A percentile compares a stretch with the other conserved stretches of the same genome.
Conservation (phyloP, 306 rosid species). For the Luffa aegyptiaca region DNA sequence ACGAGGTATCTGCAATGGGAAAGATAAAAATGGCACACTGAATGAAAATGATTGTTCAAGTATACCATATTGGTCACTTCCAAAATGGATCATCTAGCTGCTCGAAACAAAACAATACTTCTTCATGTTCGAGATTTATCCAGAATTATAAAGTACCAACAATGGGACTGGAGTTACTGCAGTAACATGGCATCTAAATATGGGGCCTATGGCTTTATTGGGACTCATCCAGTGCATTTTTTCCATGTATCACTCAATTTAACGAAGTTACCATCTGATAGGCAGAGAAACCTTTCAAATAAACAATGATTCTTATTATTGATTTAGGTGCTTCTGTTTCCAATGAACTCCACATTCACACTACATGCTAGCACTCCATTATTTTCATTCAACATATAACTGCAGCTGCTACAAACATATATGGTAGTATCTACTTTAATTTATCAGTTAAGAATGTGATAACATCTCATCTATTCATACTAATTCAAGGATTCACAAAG, state of each 20-base stretch:
- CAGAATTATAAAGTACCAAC: background rate
- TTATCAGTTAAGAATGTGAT: background rate
- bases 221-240: background rate
- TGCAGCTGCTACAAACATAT: background rate
- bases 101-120: background rate
- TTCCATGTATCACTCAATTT: background rate
- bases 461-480: background rate
- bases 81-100: background rate
- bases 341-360: background rate
- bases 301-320: background rate
- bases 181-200: background rate
- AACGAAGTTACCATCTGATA: background rate
- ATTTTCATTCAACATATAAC: background rate
- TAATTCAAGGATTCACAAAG: background rate
- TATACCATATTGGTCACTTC: background rate
- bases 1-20: constrained; percentile 66
- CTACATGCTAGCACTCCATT: background rate
- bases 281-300: background rate
- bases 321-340: background rate
- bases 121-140: background rate
- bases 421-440: background rate
- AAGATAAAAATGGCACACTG: background rate
- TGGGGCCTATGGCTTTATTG: background rate
- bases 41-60: background rate
- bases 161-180: background rate